A percentile compares a stretch with the other conserved stretches of the same genome.
Conservation (phyloP, 768 basidiomycete species). For the Lactifluus piperatus region DNA sequence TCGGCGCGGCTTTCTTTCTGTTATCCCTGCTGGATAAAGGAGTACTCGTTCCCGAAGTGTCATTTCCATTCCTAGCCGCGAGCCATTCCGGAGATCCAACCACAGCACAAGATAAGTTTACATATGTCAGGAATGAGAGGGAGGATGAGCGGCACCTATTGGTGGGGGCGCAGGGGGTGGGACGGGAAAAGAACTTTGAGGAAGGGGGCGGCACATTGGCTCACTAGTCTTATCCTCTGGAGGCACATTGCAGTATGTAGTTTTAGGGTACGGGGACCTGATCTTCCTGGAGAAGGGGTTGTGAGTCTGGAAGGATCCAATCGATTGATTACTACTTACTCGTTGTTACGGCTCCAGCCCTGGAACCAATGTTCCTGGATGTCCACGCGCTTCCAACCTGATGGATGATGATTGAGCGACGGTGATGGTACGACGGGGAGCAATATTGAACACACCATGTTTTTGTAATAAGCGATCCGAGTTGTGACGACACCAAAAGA, state of each 20-base stretch:
- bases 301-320: not conserved
- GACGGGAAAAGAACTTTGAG: conserved; percentile 25
- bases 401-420: not conserved
- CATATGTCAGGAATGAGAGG: not conserved
- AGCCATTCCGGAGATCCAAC: conserved; percentile 21
- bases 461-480: conserved; percentile 38
- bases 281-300: conserved; percentile 24
- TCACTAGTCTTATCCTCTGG: conserved; percentile 31
- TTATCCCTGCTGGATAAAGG: not conserved
- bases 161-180: conserved; percentile 25
- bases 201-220: conserved; percentile 38
- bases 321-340: conserved; percentile 18
- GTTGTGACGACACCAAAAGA: conserved; percentile 35
- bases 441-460: conserved; percentile 28
- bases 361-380: conserved; percentile 38
- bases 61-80: not conserved
- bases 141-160: conserved; percentile 25
- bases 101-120: not conserved
- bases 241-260: conserved; percentile 33
- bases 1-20: not conserved
- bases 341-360: conserved; percentile 25
- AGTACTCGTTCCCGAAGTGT: not conserved
- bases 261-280: conserved; percentile 33
- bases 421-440: too few species aligned
- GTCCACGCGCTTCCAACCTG: conserved; percentile 42